A percentile compares a stretch with the other conserved stretches of the same genome.
phyloP scores from a whole-genome alignment of 345 rosid species.

The Syzygium grande region DNA sequence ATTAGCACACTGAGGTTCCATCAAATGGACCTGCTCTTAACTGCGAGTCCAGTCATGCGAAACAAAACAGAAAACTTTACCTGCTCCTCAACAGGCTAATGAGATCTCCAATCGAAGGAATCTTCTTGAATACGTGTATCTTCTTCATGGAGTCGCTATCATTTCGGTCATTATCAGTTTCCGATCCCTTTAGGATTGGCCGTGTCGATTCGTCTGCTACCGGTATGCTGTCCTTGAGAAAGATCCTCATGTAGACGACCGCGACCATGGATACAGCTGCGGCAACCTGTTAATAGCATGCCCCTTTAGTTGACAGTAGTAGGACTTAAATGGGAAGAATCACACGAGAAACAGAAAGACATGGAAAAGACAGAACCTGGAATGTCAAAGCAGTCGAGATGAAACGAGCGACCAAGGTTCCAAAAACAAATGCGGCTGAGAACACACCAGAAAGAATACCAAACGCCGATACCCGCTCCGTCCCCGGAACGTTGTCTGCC shows the following conservation, averaged over 20 bases:
- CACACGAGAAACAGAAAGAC: not conserved
- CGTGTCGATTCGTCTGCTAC: constrained; percentile 7
- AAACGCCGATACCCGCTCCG: constrained; percentile 56
- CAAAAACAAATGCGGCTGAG: constrained; percentile 42
- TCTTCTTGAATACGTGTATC: constrained; percentile 24
- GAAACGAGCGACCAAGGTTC: constrained; percentile 68
- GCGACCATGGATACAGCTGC: constrained; percentile 45
- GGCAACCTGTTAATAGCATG: constrained; percentile 34
- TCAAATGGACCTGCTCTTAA: not conserved
- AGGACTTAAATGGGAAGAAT: not conserved
- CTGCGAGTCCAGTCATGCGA: not conserved
- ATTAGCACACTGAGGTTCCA: not conserved
- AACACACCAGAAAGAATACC: constrained; percentile 55
- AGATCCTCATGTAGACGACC: constrained; percentile 69
- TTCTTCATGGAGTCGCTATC: constrained; percentile 2
- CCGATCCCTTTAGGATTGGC: constrained; percentile 38
- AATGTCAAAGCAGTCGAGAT: constrained; percentile 43
- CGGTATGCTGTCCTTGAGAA: constrained; percentile 44
- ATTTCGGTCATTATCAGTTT: constrained; percentile 4
- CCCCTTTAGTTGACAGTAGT: not conserved
- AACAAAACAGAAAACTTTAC: constrained; percentile 9
- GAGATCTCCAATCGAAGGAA: constrained; percentile 47
- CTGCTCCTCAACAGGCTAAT: constrained; percentile 46
- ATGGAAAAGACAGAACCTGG: constrained; percentile 31
- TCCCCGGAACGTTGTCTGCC: constrained; percentile 55